Evolutionary conservation across 192 early-diverging fungal genomes (phyloP), one percentile per base, ranked within the genome.

Genomic region (Chytriomyces hyalinus): DNA sequence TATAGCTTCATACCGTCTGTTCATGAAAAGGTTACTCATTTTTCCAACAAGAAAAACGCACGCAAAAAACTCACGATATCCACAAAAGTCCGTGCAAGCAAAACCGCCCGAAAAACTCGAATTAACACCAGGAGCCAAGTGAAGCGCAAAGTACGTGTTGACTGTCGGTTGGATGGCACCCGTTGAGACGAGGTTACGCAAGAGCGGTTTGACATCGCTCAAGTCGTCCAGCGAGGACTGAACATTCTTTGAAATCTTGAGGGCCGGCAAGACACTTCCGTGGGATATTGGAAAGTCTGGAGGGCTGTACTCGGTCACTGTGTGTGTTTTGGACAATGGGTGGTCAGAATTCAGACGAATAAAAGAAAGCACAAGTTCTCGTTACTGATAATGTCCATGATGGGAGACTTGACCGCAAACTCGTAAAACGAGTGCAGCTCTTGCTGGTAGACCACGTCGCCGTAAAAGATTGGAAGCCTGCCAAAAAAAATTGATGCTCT

Each of bases 91-190:
- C 36, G 36, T 36, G 36, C 36, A 36, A 36, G 36, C 36, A 36
- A 36, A 36, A 36, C 36, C 36, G 0, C 36, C 36, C 36, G 4
- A 36, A 36, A 24, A 17, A 62, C 66, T 80, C 61, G 80, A 74
- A 3, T 6, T 53, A 28, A 75, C 36, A 13, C 51, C 59, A 20
- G 77, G 60, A 11, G 43, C 43, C 10, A 80, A 79, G 53, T 81
- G 80, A 36, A 81, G 80, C 47, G 80, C 59, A 48, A 48, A 81
- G 71, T 81, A 81, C 4, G 70, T 65, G 57, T 81, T 81, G 44
- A 61, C 70, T 9, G 66, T 75, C 45, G 80, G 80, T 17, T 24
- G 17, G 20, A 72, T 72, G 15, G 22, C 11, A 22, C 70, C 70
- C 15, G 51, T 53, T 46, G 62, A 8, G n/a, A 72, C 65, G 3